phyloP scores from a whole-genome alignment of 225 moss, liverwort and hornwort genomes.

The Antitrichia curtipendula region DNA sequence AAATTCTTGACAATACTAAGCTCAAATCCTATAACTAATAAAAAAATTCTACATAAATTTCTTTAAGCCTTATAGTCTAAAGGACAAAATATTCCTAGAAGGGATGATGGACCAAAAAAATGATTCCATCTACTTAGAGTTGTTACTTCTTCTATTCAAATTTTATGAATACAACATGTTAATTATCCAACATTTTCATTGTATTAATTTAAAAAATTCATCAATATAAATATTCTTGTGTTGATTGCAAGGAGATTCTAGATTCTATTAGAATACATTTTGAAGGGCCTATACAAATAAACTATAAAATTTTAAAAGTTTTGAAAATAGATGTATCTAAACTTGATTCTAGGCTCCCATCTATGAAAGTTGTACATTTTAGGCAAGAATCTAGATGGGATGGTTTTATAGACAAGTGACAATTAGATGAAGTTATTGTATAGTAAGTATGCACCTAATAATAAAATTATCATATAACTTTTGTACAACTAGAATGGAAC shows the following conservation, averaged over 20 bases:
- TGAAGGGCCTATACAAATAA: rapidly evolving
- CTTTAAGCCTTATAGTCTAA: rapidly evolving
- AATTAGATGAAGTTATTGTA: too few species aligned
- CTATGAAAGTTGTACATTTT: too few species aligned
- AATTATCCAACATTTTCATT: rapidly evolving
- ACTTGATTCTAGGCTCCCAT: too few species aligned
- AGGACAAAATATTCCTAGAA: rapidly evolving
- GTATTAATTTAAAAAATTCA: neutral
- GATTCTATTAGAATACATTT: too few species aligned
- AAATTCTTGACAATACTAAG: neutral
- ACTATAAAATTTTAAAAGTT: too few species aligned
- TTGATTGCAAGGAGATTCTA: too few species aligned
- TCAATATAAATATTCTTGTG: neutral
- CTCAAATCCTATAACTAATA: neutral
- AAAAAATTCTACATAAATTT: neutral
- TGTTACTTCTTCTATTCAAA: neutral
- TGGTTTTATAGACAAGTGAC: too few species aligned
- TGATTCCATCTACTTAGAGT: neutral
- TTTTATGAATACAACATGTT: rapidly evolving
- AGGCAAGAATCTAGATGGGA: too few species aligned
- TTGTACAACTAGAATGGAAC: too few species aligned
- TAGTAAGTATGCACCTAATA: rapidly evolving
- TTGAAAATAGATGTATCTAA: rapidly evolving
- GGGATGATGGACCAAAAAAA: rapidly evolving
- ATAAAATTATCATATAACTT: too few species aligned